Conservation (phyloP, 2,329 filamentous ascomycete species). For the Neopestalotiopsis rosae region DNA sequence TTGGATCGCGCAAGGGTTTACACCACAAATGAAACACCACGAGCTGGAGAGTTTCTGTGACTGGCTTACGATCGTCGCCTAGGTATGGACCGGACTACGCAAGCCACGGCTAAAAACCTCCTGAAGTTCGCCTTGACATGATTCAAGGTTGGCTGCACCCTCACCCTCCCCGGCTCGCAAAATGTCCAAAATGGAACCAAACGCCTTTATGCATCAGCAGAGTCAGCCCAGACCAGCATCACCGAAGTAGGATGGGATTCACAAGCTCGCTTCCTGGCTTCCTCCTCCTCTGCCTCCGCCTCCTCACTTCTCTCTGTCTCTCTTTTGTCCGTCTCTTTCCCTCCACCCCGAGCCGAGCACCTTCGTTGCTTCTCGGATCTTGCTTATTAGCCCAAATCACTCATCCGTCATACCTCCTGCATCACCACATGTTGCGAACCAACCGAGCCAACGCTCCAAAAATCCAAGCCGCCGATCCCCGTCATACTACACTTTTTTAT, state of each 20-base stretch:
- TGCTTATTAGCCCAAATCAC: too few species aligned
- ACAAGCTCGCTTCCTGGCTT: neutral
- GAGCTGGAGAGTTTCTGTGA: neutral
- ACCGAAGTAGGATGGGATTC: neutral
- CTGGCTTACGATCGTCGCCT: neutral
- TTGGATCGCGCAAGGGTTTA: neutral
- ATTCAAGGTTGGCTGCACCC: neutral
- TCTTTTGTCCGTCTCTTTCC: neutral
- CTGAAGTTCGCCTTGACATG: slow-evolving; percentile 1
- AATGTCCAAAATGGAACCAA: neutral
- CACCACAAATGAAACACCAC: neutral
- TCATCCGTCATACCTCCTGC: too few species aligned
- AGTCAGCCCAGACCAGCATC: neutral
- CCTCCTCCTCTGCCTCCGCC: neutral
- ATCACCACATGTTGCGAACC: too few species aligned
- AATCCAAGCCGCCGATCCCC: too few species aligned
- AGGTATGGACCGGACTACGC: neutral
- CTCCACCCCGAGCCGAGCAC: neutral
- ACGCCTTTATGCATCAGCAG: neutral
- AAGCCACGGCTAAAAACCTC: neutral
- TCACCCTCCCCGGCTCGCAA: neutral
- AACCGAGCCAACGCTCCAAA: too few species aligned
- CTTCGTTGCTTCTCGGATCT: neutral
- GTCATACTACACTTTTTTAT: too few species aligned
- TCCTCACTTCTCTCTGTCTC: neutral